Evolutionary conservation across 805 yeast species (phyloP).

Genomic region (Myxozyma mucilagina): DNA sequence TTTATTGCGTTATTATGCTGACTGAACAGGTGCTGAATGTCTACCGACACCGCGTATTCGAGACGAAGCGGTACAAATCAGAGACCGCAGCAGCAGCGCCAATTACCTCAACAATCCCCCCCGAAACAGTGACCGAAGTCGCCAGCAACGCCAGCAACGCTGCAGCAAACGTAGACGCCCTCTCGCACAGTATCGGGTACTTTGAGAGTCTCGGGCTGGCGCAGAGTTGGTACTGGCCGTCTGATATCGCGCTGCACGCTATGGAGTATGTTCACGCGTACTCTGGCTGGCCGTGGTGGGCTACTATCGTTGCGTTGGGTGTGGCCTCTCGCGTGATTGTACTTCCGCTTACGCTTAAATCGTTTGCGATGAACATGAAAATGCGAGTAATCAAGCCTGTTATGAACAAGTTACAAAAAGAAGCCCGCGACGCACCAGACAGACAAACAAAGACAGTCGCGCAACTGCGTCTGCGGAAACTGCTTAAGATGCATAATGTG

Average conservation of each 20-base stretch:
- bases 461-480: slow-evolving; percentile 56
- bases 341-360: slow-evolving; percentile 79
- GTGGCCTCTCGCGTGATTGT: slow-evolving; percentile 64
- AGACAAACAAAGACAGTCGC: slow-evolving; percentile 48
- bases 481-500: slow-evolving; percentile 70
- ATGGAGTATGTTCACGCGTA: slow-evolving; percentile 80
- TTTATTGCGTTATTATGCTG: not conserved
- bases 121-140: too few species aligned
- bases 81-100: too few species aligned
- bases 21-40: too few species aligned
- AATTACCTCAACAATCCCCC: too few species aligned
- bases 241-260: slow-evolving; percentile 74
- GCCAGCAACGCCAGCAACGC: not conserved
- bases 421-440: slow-evolving; percentile 43
- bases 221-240: slow-evolving; percentile 82
- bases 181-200: slow-evolving; percentile 59
- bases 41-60: too few species aligned
- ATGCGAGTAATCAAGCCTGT: slow-evolving; percentile 77
- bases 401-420: slow-evolving; percentile 48
- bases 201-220: slow-evolving; percentile 84
- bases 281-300: slow-evolving; percentile 98
- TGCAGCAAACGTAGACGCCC: slow-evolving; percentile 1
- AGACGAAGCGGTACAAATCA: not conserved
- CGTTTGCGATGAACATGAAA: slow-evolving; percentile 79
- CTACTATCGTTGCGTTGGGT: slow-evolving; percentile 74